Percentiles rank a stretch among this genome's conserved stretches.
Conservation (phyloP, 768 basidiomycete genomes). For the Agaricus sinodeliciosus region DNA sequence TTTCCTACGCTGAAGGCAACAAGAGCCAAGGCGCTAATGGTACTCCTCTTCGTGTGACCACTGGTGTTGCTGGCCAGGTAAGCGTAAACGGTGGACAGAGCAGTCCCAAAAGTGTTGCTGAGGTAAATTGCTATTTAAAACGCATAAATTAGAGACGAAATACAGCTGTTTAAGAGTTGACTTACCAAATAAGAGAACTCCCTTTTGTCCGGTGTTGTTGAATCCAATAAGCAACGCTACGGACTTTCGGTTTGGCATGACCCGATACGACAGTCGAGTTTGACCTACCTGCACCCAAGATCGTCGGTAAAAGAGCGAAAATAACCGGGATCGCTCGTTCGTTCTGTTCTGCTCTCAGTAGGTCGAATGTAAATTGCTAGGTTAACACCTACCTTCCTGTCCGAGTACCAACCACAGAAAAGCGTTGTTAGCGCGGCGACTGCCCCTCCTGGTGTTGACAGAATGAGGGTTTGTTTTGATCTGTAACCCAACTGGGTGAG, state of each 20-base stretch:
- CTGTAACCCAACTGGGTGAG: constrained; percentile 18
- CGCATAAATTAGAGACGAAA: neutral
- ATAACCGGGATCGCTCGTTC: constrained; percentile 59
- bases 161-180: neutral
- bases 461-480: constrained; percentile 53
- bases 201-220: constrained; percentile 40
- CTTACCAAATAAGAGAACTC: constrained; percentile 49
- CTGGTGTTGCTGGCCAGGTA: constrained; percentile 61
- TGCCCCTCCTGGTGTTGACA: constrained; percentile 50
- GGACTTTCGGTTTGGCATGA: neutral
- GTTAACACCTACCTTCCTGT: constrained; percentile 40
- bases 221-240: constrained; percentile 49
- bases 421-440: constrained; percentile 42
- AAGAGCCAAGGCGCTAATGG: constrained; percentile 55
- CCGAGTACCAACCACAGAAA: constrained; percentile 59
- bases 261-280: neutral
- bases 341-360: constrained; percentile 22
- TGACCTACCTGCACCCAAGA: constrained; percentile 41
- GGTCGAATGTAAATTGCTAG: neutral
- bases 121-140: constrained; percentile 37
- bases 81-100: constrained; percentile 53
- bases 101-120: constrained; percentile 51
- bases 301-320: constrained; percentile 50
- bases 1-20: constrained; percentile 51
- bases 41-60: constrained; percentile 65